Base-by-base conservation (phyloP, 441 rosid genomes). In the Raphanus hybrid region DNA sequence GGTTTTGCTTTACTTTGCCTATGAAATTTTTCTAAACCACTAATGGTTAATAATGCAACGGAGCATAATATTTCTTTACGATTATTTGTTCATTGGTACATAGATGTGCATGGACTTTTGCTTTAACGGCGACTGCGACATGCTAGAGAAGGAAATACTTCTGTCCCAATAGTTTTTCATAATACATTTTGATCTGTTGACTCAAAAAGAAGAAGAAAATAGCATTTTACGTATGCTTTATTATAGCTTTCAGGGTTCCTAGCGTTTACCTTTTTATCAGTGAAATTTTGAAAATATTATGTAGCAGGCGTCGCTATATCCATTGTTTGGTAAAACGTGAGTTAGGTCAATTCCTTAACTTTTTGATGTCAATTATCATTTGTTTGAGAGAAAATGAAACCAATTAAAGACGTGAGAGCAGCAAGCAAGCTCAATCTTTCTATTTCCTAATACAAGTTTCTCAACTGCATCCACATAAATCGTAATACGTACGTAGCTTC, bases 71-170 rank as follows among this genome's bases (percentile, higher is more conserved):
- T 52, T 26, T 41, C 14, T 39, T 11, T 43, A 62, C 15, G 4
- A 20, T 16, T 64, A 35, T 64, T n/a, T 55, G 20, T 65, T 52
- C 32, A 64, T 55, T 65, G 32, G 58, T 65, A 23, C 16, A 57
- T 65, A 50, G 26, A 45, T 61, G 69, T 71, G 64, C 16, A 26
- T 59, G 64, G 4, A 63, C 80, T 78, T 70, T 65, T 18, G 63
- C 85, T 74, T 77, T 74, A 69, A 14, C n/a, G 32, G 14, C 71
- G 81, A 84, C 81, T 75, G 84, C 65, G 84, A 82, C 78, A 78
- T 23, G 75, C 68, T 10, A 73, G 63, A 39, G 10, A 54, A n/a
- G 59, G 26, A 64, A 71, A 71, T 14, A 78, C 77, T 76, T 80
- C 85, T 72, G 73, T 79, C 83, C 83, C 81, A 74, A 75, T 69